These are phyloP conservation scores for Dalbergia cultrata DNA, from an alignment of 306 rosid species.

Conservation along the genomic window DNA sequence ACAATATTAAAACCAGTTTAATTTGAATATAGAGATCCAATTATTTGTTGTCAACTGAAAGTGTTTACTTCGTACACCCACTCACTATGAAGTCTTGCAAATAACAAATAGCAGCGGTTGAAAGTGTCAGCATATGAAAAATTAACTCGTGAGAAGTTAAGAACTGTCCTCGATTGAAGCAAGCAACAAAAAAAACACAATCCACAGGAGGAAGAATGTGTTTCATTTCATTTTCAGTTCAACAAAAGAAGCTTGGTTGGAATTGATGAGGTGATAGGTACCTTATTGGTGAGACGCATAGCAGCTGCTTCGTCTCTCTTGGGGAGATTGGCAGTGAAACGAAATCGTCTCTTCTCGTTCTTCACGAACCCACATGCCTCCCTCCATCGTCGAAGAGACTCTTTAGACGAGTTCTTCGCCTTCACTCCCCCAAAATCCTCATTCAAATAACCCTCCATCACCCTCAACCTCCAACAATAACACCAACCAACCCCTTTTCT, in stretches of 20 bases:
- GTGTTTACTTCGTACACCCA: too few species aligned
- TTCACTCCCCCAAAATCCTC: conserved; percentile 72
- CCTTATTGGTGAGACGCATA: conserved; percentile 87
- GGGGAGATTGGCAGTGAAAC: conserved; percentile 86
- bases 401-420: conserved; percentile 71
- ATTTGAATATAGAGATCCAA: too few species aligned
- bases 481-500: background rate
- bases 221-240: background rate
- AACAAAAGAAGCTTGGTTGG: too few species aligned
- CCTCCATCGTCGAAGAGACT: conserved; percentile 84
- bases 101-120: too few species aligned
- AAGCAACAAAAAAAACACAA: too few species aligned
- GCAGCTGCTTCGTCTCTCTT: conserved; percentile 77
- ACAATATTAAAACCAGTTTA: too few species aligned
- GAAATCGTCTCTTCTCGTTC: conserved; percentile 82
- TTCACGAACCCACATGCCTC: conserved; percentile 66
- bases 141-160: too few species aligned
- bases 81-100: too few species aligned
- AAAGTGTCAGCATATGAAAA: too few species aligned
- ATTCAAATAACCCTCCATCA: conserved; percentile 69
- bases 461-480: background rate
- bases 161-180: background rate
- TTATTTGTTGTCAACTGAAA: too few species aligned
- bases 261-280: too few species aligned
- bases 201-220: background rate